Conservation (phyloP, 306 rosid species). For the Comarum palustre region DNA sequence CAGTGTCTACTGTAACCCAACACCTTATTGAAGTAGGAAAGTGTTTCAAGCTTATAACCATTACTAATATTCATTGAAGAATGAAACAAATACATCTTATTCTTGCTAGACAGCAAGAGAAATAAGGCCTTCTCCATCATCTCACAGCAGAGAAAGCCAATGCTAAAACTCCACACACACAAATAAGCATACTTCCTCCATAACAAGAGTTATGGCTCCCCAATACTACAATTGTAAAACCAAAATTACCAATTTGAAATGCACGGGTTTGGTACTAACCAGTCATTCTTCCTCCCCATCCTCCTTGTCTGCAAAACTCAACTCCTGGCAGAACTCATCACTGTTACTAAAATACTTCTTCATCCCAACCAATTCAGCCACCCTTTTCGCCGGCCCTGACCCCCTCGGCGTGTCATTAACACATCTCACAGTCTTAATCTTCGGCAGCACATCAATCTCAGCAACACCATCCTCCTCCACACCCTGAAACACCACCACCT, state of each 20-base stretch:
- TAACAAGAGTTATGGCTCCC: slow-evolving; percentile 13
- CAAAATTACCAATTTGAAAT: neutral
- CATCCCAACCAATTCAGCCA: slow-evolving; percentile 54
- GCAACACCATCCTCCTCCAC: slow-evolving; percentile 23
- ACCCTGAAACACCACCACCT: slow-evolving; percentile 30
- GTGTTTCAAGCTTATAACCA: neutral
- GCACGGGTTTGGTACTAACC: neutral
- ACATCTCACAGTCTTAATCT: slow-evolving; percentile 45
- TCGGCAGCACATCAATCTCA: slow-evolving; percentile 48
- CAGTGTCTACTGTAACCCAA: neutral
- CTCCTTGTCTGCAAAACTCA: slow-evolving; percentile 53
- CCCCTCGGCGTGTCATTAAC: slow-evolving; percentile 64
- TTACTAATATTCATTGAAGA: neutral
- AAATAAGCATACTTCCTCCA: slow-evolving; percentile 3
- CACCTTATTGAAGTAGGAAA: neutral
- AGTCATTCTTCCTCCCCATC: slow-evolving; percentile 31
- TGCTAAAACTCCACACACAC: neutral
- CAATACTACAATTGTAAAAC: neutral
- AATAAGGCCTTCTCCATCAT: neutral
- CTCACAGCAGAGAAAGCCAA: neutral
- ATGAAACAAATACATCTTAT: slow-evolving; percentile 10
- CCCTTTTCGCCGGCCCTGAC: slow-evolving; percentile 81
- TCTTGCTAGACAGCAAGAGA: slow-evolving; percentile 17
- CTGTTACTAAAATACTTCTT: slow-evolving; percentile 42
- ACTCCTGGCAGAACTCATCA: slow-evolving; percentile 52